Evolutionary conservation across 169 alveolate species (phyloP), one percentile per base, ranked within the genome.

Genomic region (Plasmodium malariae): DNA sequence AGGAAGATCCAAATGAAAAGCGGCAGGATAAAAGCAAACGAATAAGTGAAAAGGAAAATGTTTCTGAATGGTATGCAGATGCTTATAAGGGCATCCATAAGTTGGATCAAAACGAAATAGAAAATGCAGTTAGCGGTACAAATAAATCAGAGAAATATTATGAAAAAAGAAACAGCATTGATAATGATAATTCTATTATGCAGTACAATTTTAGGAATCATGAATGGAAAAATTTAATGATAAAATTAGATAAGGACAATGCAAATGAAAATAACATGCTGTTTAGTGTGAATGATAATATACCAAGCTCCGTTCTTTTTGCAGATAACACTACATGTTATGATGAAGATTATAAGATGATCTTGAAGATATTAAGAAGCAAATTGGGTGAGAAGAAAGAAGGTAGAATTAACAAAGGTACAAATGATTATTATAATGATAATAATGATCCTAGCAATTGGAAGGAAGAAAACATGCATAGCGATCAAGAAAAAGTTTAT

Each of bases 311-410:
- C 2, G 34, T 83, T 51, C 49, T 83, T 9, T 30, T 83, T 30
- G 24, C 91, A 17, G 91, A 83, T 6, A 49, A 67, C 51, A 48
- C 45, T 14, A 83, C 51, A 45, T 9, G 30, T 1, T 26, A 54
- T n/a, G 91, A 83, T 67, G 83, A 83, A 83, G 91, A 83, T 43
- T 83, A 34, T 70, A 12, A 17, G 37, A 40, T 71, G 21, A 59
- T 83, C 26, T 49, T 83, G 48, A 40, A 65, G 21, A 67, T 67
- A 67, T 70, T 83, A 45, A 67, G 48, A 54, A 45, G n/a, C 3
- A 67, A 83, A 43, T 43, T 34, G 12, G 21, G 32, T 49, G 48
- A 37, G 30, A 51, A 30, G 3, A 43, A 73, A 12, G 36, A 57
- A 17, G 19, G 40, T n/a, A 30, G 30, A 3, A 28, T 17, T 59